A percentile compares a stretch with the other conserved stretches of the same genome.
These are phyloP conservation scores for Microcyclosporella mali DNA, from an alignment of 2,329 filamentous ascomycete genomes.

Conservation along the genomic window DNA sequence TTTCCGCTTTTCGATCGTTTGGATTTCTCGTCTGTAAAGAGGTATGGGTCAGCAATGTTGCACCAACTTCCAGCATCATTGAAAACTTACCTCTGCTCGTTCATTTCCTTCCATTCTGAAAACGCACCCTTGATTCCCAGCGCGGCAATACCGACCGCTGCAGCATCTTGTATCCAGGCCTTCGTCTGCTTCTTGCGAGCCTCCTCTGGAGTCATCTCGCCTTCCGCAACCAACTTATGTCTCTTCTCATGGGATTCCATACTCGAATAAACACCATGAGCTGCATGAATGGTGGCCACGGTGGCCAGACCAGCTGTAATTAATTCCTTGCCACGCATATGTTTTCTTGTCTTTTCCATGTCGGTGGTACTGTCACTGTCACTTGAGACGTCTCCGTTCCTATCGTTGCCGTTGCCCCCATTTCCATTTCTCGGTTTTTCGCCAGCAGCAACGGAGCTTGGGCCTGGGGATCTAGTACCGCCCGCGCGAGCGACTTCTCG, in stretches of 20 bases:
- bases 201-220: constrained; percentile 57
- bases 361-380: constrained; percentile 40
- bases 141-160: constrained; percentile 61
- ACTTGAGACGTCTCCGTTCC: constrained; percentile 20
- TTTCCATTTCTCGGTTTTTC: constrained; percentile 13
- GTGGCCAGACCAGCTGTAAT: constrained; percentile 61
- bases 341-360: constrained; percentile 57
- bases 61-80: constrained; percentile 1
- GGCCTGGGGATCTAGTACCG: constrained; percentile 39
- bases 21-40: constrained; percentile 34
- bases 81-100: constrained; percentile 52
- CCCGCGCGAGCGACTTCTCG: constrained; percentile 30
- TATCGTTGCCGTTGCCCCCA: constrained; percentile 6
- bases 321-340: constrained; percentile 60
- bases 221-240: constrained; percentile 54
- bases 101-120: constrained; percentile 62
- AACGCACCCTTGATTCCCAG: constrained; percentile 62
- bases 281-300: constrained; percentile 63
- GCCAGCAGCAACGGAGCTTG: constrained; percentile 35
- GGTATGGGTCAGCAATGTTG: constrained; percentile 16
- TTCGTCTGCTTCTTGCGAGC: constrained; percentile 58
- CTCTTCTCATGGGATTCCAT: constrained; percentile 59
- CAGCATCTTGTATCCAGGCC: constrained; percentile 57
- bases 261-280: constrained; percentile 57
- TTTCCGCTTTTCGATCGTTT: constrained; percentile 47